Base-by-base conservation (phyloP, 2,329 filamentous ascomycete species). In the Hypomyces perniciosus region DNA sequence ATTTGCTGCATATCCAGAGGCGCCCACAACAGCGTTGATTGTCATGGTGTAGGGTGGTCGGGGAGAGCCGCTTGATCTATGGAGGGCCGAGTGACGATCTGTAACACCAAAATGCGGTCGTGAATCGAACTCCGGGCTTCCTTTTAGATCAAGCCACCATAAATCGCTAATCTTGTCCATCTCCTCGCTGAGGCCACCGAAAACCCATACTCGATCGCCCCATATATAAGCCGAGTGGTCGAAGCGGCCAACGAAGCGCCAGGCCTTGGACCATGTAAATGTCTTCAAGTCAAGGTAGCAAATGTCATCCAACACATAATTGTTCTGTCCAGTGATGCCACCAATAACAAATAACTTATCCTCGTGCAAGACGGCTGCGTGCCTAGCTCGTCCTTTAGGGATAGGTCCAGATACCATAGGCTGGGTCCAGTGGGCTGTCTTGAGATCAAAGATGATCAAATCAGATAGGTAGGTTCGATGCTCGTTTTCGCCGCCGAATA, bases 401-500 rank as follows among this genome's bases (percentile, higher is more conserved):
- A 93, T 79, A 0, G 86, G 85, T 1, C 93, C 93, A 39, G 84
- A 82, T 20, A 96, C 84, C 57, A 90, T 83, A 9, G 93, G 93
- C 61, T 96, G 90, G 6, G 89, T 95, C 93, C 93, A 99, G 64
- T 95, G 86, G 34, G 92, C 90, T 0, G 90, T 93, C 65, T 91
- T 88, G 52, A 99, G 81, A 66, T 99, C 91, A 65, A 99, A 95
- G 46, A 99, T 85, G 56, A 97, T 95, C 26, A 99, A 82, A 66
- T 99, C 93, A 44, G 91, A 95, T 9, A 99, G 83, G 66, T 96
- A 96, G 51, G 91, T 91, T 58, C 91, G 83, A 65, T 97, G 93
- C 67, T 99, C 93, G 69, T 99, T 99, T 72, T 99, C 93, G 57
- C 93, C 93, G 51, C 93, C 93, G 65, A 96, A 99, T 2, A 99